Base-by-base conservation (phyloP, 2,329 filamentous ascomycete genomes). In the Phoma sp. region DNA sequence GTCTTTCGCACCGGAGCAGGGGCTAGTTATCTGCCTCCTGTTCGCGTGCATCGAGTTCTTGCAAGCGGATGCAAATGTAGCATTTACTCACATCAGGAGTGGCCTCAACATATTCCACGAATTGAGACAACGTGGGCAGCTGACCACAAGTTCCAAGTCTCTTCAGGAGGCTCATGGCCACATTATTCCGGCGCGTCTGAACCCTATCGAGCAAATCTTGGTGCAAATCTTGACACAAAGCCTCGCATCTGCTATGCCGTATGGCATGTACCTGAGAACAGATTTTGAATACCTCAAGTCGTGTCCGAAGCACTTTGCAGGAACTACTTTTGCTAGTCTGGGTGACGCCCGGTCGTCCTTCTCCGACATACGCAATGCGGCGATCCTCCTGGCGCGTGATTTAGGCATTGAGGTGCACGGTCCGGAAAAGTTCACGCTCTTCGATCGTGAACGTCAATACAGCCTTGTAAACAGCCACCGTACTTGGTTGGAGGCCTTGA, bases 11-110 rank as follows among this genome's bases (percentile, higher is more conserved):
- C 61, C 75, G 11, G 57, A 65, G 46, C 41, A 55, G 7, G 68
- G 70, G 3, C 65, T 79, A 25, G 74, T 79, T 38, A 68, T 72
- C 1, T 79, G 77, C 42, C 61, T 78, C 47, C 45, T 78, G 0
- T 79, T 79, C 53, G 65, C 76, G 4, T 73, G 67, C 42, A 62
- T 79, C 30, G 77, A 80, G 43, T 71, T 75, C 18, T 55, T 80
- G 5, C 71, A 74, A 11, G 76, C 75, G 1, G 72, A 75, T 32
- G 75, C 75, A 32, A 57, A 63, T 6, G 63, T 72, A 0, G 77
- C 73, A 11, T 69, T 74, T 23, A 57, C 59, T 4, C 78, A 81
- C 60, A 69, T 81, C 4, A 65, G 72, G 14, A 78, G 68, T 36
- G 79, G 79, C 0, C 43, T 80, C 5, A 74, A 68, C 32, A 64